A percentile compares a stretch with the other conserved stretches of the same genome.
These are phyloP conservation scores for Penicillium arizonense DNA, from an alignment of 495 filamentous ascomycete species.

Conservation along the genomic window DNA sequence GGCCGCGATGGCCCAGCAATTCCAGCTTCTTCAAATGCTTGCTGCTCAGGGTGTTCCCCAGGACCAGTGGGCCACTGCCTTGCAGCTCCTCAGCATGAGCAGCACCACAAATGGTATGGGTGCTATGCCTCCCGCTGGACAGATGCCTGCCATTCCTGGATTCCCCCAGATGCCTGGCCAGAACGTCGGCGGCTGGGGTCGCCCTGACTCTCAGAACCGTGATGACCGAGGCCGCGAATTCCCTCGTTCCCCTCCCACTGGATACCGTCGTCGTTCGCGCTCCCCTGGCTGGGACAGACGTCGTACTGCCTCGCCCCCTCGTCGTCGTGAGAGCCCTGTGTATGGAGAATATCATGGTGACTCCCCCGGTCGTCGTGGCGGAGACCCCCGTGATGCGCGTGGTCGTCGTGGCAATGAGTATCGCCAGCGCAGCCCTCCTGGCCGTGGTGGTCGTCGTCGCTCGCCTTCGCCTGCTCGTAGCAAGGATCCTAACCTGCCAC, in stretches of 20 bases:
- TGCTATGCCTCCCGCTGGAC: slow-evolving; percentile 17
- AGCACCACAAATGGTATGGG: slow-evolving; percentile 28
- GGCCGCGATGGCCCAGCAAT: slow-evolving; percentile 57
- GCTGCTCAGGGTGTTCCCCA: slow-evolving; percentile 57
- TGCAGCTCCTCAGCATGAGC: slow-evolving; percentile 47
- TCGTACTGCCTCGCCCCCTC: slow-evolving; percentile 54
- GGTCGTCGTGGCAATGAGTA: slow-evolving; percentile 62
- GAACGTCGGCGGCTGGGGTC: slow-evolving; percentile 38
- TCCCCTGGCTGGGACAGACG: slow-evolving; percentile 72
- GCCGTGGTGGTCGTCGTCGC: slow-evolving; percentile 52
- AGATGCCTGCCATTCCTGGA: slow-evolving; percentile 4
- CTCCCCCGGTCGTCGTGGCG: slow-evolving; percentile 57
- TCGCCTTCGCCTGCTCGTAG: slow-evolving; percentile 55
- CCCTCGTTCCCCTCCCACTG: slow-evolving; percentile 55
- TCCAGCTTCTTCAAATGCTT: slow-evolving; percentile 59
- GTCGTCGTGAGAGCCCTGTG: slow-evolving; percentile 66
- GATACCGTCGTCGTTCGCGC: slow-evolving; percentile 71
- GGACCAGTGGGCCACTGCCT: slow-evolving; percentile 57
- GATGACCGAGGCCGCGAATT: slow-evolving; percentile 59
- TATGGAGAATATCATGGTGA: slow-evolving; percentile 67
- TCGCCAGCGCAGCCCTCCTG: slow-evolving; percentile 77
- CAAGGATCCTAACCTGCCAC: slow-evolving; percentile 52
- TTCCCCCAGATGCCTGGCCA: slow-evolving; percentile 26
- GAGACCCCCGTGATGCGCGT: slow-evolving; percentile 58
- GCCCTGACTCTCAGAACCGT: slow-evolving; percentile 50